Evolutionary conservation across 495 filamentous ascomycete genomes (phyloP).

Genomic region (Aspergillus hancockii): DNA sequence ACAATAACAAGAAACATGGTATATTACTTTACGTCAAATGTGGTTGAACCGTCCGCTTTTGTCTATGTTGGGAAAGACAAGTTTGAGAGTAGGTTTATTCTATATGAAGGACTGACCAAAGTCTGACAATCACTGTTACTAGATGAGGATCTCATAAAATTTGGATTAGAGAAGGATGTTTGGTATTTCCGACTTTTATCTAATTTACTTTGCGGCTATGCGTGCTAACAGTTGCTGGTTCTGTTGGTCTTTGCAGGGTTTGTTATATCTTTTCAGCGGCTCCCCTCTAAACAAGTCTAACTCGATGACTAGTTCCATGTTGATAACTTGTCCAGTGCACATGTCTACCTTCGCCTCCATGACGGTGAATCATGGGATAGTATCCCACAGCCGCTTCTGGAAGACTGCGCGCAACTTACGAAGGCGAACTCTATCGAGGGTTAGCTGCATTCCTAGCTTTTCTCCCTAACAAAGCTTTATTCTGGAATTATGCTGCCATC

Average conservation of each 20-base stretch:
- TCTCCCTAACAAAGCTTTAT: too few species aligned
- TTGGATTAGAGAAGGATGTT: conserved; percentile 91
- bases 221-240: conserved; percentile 13
- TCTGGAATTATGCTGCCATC: not conserved
- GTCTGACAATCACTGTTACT: conserved; percentile 19
- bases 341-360: conserved; percentile 86
- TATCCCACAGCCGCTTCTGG: conserved; percentile 72
- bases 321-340: conserved; percentile 94
- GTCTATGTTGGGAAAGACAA: conserved; percentile 99
- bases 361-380: conserved; percentile 84
- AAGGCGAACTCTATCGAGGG: conserved; percentile 99
- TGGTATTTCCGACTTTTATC: conserved; percentile 59
- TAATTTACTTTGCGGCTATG: not conserved
- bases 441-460: conserved; percentile 30
- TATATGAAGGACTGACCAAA: conserved; percentile 20
- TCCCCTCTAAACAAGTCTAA: conserved; percentile 22
- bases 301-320: conserved; percentile 75
- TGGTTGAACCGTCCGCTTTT: conserved; percentile 72
- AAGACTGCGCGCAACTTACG: conserved; percentile 90
- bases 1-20: conserved; percentile 66
- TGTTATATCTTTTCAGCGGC: conserved; percentile 21
- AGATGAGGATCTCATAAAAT: conserved; percentile 97
- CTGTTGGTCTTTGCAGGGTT: conserved; percentile 34
- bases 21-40: conserved; percentile 89
- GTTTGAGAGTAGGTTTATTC: conserved; percentile 77